Conservation (phyloP, 2,329 filamentous ascomycete genomes). For the Aureobasidium sp. region DNA sequence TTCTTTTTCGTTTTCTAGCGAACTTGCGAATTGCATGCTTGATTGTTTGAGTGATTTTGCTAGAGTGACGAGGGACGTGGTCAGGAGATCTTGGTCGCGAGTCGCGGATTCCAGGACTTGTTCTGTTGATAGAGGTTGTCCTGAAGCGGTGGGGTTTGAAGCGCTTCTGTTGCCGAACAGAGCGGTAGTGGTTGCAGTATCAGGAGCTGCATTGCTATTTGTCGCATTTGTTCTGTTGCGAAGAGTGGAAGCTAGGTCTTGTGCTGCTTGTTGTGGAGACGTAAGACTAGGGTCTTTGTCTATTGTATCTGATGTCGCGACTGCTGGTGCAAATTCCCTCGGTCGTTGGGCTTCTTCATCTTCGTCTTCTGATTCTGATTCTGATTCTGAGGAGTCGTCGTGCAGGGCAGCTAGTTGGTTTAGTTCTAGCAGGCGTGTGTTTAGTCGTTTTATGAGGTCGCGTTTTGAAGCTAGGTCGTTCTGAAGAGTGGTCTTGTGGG, state of each 20-base stretch:
- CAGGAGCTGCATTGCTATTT: constrained; percentile 15
- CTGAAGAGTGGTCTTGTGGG: constrained; percentile 52
- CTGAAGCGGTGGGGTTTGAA: constrained; percentile 11
- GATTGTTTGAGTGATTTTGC: constrained; percentile 69
- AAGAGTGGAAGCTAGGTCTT: neutral
- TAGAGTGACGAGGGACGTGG: constrained; percentile 70
- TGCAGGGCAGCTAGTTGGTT: constrained; percentile 45
- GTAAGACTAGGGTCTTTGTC: constrained; percentile 20
- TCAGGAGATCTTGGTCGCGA: constrained; percentile 39
- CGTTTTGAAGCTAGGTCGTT: constrained; percentile 56
- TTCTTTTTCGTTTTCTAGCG: constrained; percentile 66
- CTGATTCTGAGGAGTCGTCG: constrained; percentile 17
- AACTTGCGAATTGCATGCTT: constrained; percentile 60
- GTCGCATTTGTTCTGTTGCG: constrained; percentile 5
- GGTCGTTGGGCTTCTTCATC: constrained; percentile 34
- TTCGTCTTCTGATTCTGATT: constrained; percentile 28
- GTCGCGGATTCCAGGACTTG: neutral
- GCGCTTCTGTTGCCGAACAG: constrained; percentile 28
- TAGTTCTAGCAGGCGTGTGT: constrained; percentile 59
- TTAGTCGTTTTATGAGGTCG: constrained; percentile 56
- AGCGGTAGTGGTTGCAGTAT: constrained; percentile 25
- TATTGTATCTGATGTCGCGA: constrained; percentile 23
- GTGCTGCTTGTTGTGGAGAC: constrained; percentile 13
- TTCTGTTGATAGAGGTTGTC: neutral
- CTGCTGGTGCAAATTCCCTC: constrained; percentile 36